Conservation (phyloP, 352 stramenopile species). For the Blastocystis sp. region DNA sequence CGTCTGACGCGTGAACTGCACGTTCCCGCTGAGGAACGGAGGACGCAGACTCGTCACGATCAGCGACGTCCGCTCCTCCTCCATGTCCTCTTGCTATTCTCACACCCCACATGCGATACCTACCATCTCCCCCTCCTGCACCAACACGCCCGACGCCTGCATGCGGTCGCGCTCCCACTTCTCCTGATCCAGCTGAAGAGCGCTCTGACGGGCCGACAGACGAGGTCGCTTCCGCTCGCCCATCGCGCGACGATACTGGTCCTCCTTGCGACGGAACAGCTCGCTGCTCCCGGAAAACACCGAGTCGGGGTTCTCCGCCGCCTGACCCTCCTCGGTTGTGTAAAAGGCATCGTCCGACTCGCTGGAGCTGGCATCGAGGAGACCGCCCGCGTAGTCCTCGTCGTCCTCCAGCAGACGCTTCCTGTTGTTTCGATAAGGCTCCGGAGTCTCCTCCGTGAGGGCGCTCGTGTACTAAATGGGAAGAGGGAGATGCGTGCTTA, state of each 20-base stretch:
- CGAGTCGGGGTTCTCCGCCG: background rate
- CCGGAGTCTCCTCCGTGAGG: constrained; percentile 4
- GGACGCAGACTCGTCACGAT: constrained; percentile 94
- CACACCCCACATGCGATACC: background rate
- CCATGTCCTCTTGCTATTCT: constrained; percentile 73
- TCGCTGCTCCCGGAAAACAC: background rate
- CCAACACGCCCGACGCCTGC: constrained; percentile 81
- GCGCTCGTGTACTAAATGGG: background rate
- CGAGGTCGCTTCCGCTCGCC: constrained; percentile 76
- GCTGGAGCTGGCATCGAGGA: background rate
- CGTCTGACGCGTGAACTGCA: constrained; percentile 83
- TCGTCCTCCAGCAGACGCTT: constrained; percentile 24
- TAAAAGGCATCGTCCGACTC: constrained; percentile 43
- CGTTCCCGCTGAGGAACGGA: constrained; percentile 83
- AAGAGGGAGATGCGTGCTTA: background rate
- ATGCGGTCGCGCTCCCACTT: constrained; percentile 93
- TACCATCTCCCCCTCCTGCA: constrained; percentile 60
- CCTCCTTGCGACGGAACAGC: background rate
- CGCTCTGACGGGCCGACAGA: constrained; percentile 77
- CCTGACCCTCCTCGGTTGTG: constrained; percentile 6
- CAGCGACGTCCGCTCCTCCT: constrained; percentile 83
- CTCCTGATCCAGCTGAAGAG: constrained; percentile 86
- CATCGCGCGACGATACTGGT: background rate
- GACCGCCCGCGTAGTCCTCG: background rate
- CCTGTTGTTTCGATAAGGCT: background rate